phyloP scores from a whole-genome alignment of 805 yeast species.

The Phaffomyces opuntiae region DNA sequence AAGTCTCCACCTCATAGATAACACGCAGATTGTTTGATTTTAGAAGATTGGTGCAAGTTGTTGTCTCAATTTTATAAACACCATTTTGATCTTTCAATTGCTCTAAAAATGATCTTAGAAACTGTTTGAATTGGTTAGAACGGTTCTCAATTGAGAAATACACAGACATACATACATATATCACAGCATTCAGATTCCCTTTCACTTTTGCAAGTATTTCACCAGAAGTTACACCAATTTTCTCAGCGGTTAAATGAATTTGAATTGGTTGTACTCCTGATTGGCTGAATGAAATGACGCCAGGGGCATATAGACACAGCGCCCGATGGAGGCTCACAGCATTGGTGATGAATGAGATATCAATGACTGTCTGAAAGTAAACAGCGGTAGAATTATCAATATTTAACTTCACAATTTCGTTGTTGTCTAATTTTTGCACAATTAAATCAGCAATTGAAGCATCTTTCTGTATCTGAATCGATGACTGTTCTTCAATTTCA shows the following conservation, averaged over 20 bases:
- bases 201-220: neutral
- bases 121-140: no score
- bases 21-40: neutral
- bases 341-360: neutral
- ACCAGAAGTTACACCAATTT: slow-evolving; percentile 2
- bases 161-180: neutral
- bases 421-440: neutral
- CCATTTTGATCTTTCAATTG: no score
- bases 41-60: no score
- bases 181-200: neutral
- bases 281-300: neutral
- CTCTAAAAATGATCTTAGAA: no score
- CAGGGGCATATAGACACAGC: slow-evolving; percentile 3
- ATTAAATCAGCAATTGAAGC: neutral
- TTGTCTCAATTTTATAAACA: no score
- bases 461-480: neutral
- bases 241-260: neutral
- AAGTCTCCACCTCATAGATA: neutral
- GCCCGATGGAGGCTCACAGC: neutral
- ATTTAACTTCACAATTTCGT: neutral
- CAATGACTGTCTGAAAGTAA: no score
- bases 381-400: neutral
- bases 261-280: neutral
- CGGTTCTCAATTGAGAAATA: no score
- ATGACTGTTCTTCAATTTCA: no score